Base-by-base conservation (phyloP, 179 eudicot genomes). In the Actinidia polygama region DNA sequence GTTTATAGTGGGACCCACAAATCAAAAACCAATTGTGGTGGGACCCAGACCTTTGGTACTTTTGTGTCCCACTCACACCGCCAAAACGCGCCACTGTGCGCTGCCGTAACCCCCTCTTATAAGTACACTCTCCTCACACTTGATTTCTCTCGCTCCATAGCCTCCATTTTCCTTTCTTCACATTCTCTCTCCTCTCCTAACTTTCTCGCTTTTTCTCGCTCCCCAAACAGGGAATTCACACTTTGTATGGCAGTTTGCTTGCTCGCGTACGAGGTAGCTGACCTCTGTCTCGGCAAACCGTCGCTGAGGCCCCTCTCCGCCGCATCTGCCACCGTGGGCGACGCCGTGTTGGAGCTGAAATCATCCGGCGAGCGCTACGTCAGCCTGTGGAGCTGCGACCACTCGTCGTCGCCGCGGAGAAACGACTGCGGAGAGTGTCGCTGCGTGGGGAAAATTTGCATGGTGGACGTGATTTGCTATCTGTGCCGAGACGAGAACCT, bases 211-310 rank as follows among this genome's bases (percentile, higher is more conserved):
- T 16, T 6, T 46, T 53, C 53, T 44, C 50, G 9, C 26, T 26
- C 16, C 46, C 18, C 71, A 5, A 75, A 53, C 4, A 58, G 4
- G 6, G 40, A 0, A 11, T n/a, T 36, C n/a, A 8, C 4, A 50
- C 30, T 4, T 73, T 95, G 98, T 81, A 96, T 96, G 99, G 99
- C 96, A 93, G 92, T 85, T 73, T 80, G 85, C 62, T 75, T 95
- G 62, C 77, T 92, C 12, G 84, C 91, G 1, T 86, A 90, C 85
- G 93, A 88, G 85, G 90, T 95, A 73, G 87, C 98, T 3, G 99
- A 96, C 84, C 90, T 96, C 54, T 96, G 99, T 79, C 85, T 96
- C 49, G 99, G 99, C 51, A 96, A 96, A 89, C 99, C 99, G 21
- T 83, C 98, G 79, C 88, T 95, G 77, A 92, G 87, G 84, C 87